Conservation (phyloP, 352 stramenopile genomes). For the Thalassiosira allenii region DNA sequence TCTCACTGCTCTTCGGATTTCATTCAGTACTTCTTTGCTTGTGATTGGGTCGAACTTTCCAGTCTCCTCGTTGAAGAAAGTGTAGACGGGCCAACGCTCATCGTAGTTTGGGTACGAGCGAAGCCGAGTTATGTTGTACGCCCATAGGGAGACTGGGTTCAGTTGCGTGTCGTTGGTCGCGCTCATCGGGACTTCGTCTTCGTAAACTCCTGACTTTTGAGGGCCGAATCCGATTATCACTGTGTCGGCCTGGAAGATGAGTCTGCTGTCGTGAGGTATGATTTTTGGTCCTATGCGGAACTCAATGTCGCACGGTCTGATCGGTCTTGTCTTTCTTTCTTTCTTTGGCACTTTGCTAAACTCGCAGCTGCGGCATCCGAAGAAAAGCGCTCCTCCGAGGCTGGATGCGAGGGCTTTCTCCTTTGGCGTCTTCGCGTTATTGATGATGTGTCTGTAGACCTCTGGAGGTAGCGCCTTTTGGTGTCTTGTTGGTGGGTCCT, state of each 20-base stretch:
- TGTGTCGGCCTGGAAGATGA: background rate
- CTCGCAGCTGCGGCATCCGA: constrained; percentile 8
- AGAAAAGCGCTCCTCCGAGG: constrained; percentile 8
- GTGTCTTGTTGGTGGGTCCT: constrained; percentile 11
- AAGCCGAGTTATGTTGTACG: background rate
- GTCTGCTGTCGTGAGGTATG: background rate
- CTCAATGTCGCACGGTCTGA: background rate
- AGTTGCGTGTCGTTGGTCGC: background rate
- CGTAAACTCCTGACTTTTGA: constrained; percentile 20
- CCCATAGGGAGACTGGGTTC: constrained; percentile 4
- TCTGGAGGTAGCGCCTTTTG: constrained; percentile 2
- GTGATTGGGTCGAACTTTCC: constrained; percentile 9
- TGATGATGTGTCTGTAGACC: background rate
- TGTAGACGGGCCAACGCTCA: constrained; percentile 1
- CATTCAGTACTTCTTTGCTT: constrained; percentile 6
- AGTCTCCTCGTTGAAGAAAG: constrained; percentile 12
- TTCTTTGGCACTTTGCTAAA: constrained; percentile 15
- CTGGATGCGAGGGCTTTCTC: background rate
- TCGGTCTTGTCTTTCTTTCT: background rate
- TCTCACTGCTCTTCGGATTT: background rate
- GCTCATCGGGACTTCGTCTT: constrained; percentile 11
- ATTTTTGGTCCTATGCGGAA: background rate
- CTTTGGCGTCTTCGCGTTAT: background rate
- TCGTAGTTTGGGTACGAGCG: constrained; percentile 18
- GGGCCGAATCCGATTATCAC: constrained; percentile 9